These are phyloP conservation scores for Diaporthe ilicicola DNA, from an alignment of 2,329 filamentous ascomycete species.

Conservation along the genomic window DNA sequence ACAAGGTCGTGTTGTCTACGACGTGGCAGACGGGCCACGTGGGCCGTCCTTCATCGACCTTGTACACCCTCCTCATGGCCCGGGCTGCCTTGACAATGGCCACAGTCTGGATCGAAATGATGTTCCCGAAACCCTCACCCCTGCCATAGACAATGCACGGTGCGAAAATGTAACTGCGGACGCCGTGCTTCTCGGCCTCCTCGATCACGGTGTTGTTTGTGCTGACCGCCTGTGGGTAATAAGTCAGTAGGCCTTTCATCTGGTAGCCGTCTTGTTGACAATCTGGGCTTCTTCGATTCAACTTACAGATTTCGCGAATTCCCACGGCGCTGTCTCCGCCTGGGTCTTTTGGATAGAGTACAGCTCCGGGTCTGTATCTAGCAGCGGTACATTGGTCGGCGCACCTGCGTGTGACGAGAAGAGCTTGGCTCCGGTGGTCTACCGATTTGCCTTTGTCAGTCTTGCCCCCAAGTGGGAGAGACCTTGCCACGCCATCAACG, in stretches of 20 bases:
- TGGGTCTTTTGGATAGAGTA: conserved; percentile 53
- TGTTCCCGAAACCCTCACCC: conserved; percentile 59
- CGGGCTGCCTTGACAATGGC: conserved; percentile 56
- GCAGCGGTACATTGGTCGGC: conserved; percentile 49
- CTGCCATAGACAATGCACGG: conserved; percentile 62
- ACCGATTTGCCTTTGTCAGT: not conserved
- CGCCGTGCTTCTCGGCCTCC: conserved; percentile 48
- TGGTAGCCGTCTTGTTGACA: not conserved
- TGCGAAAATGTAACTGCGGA: conserved; percentile 60
- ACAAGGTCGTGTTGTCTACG: conserved; percentile 55
- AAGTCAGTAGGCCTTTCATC: not conserved
- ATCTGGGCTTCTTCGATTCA: no score
- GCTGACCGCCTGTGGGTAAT: conserved; percentile 44
- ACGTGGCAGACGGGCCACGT: conserved; percentile 64
- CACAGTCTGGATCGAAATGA: conserved; percentile 59
- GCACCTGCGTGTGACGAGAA: conserved; percentile 57
- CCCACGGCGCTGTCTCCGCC: conserved; percentile 31
- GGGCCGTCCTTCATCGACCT: conserved; percentile 48
- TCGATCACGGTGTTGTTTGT: conserved; percentile 55
- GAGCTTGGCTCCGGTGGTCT: conserved; percentile 61
- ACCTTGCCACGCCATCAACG: not conserved
- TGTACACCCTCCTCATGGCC: conserved; percentile 49
- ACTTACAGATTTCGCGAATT: not conserved
- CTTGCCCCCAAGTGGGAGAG: no score
- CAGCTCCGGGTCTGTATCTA: conserved; percentile 53